Base-by-base conservation (phyloP, 2,329 filamentous ascomycete species). In the Cladosporium sphaerospermum region DNA sequence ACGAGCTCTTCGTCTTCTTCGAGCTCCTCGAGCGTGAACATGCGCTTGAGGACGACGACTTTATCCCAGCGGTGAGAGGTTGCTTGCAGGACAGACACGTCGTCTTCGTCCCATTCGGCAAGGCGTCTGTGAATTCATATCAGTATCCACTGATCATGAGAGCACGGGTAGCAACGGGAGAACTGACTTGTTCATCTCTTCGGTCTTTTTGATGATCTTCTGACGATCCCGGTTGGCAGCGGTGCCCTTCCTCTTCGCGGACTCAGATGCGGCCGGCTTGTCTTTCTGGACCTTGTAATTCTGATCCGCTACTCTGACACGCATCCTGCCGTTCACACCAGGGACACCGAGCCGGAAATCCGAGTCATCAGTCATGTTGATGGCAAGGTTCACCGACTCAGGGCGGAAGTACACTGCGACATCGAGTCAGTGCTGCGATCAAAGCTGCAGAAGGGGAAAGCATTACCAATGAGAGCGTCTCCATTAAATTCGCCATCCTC, bases 41-140 rank as follows among this genome's bases (percentile, higher is more conserved):
- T 95, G 72, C 95, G 84, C 66, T 89, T 89, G 58, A 99, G 74
- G 54, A 97, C 84, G 28, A 96, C 91, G 13, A 88, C 77, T 68
- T 91, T 95, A 63, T 91, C 88, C 72, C 81, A 86, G 63, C 74
- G 74, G 11, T 75, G 77, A 57, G 70, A 78, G 8, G 76, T 78
- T 40, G 82, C 77, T n/a, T 78, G 77, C 19, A 82, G 64, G 19
- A 62, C 56, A 16, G 61, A 59, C 2, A 85, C 86, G 67, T 97
- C 91, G 64, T 96, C 92, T 65, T 89, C 88, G 64, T 89, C 88
- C 93, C 93, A 99, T 69, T 97, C 91, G 3, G 90, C 87, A 33
- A 97, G 81, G 72, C 92, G 91, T 45, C 89, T 92, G 64, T 31
- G 28, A 4, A 18, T 18, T 11, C 7, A 14, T 16, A 41, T 45